Percentiles rank a stretch among this genome's conserved stretches.
phyloP scores from a whole-genome alignment of 73 alveolate species.

The Paramecium sexaurelia region DNA sequence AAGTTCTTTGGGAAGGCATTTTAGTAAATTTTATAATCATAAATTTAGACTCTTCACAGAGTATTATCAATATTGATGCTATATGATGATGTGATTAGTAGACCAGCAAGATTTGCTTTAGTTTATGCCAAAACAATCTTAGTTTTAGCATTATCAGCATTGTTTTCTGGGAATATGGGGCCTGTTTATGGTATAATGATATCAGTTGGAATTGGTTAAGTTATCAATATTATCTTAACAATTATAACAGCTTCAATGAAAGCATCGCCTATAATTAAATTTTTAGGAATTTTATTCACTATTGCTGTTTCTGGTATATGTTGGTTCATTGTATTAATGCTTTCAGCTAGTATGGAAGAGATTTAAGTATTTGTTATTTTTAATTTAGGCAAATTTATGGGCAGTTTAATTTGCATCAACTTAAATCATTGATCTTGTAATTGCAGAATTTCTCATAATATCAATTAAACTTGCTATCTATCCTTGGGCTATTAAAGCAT shows the following conservation, averaged over 20 bases:
- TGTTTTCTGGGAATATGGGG: background rate
- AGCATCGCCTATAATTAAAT: background rate
- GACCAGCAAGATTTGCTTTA: conserved; percentile 36
- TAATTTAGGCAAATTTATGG: background rate
- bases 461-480: background rate
- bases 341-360: background rate
- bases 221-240: background rate
- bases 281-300: background rate
- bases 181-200: background rate
- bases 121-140: background rate
- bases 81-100: background rate
- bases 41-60: background rate
- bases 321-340: conserved; percentile 12
- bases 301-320: background rate
- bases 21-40: background rate
- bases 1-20: conserved; percentile 1
- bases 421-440: background rate
- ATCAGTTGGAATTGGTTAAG: background rate
- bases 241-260: background rate
- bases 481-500: background rate
- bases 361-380: background rate
- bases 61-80: background rate
- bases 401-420: background rate
- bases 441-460: background rate
- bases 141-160: conserved; percentile 28